These are phyloP conservation scores for Microsporum canis DNA, from an alignment of 2,329 filamentous ascomycete species.

Conservation along the genomic window DNA sequence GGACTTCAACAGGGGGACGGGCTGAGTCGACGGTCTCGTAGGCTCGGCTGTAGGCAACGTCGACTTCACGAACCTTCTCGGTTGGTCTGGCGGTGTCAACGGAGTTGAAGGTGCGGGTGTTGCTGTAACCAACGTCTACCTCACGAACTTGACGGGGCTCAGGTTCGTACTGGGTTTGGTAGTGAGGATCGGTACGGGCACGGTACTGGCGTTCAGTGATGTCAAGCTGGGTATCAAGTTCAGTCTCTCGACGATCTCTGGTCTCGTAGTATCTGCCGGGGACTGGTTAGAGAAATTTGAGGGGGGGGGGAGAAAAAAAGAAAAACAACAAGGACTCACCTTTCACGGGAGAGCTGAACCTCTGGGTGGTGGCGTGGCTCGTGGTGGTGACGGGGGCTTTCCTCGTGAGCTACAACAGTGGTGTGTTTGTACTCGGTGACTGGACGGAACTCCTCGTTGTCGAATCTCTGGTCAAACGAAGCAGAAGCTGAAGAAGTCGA, in stretches of 20 bases:
- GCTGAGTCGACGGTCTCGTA: slow-evolving; percentile 13
- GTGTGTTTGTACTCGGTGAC: slow-evolving; percentile 26
- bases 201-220: slow-evolving; percentile 52
- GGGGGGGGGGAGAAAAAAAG: slow-evolving; percentile 7
- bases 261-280: slow-evolving; percentile 14
- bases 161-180: slow-evolving; percentile 35
- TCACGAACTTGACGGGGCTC: slow-evolving; percentile 27
- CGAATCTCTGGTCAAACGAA: slow-evolving; percentile 8
- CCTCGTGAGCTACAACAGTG: slow-evolving; percentile 25
- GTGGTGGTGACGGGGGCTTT: slow-evolving; percentile 26
- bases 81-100: slow-evolving; percentile 7
- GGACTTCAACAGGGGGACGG: slow-evolving; percentile 10
- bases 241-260: slow-evolving; percentile 27
- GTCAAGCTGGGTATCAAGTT: slow-evolving; percentile 40
- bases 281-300: background rate
- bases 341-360: slow-evolving; percentile 41
- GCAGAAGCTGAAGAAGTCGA: slow-evolving; percentile 1
- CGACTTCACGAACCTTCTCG: slow-evolving; percentile 17
- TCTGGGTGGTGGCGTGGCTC: slow-evolving; percentile 30
- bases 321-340: slow-evolving; percentile 30
- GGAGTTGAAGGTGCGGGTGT: slow-evolving; percentile 15
- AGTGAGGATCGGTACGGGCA: slow-evolving; percentile 47
- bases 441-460: slow-evolving; percentile 1
- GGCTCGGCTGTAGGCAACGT: slow-evolving; percentile 20
- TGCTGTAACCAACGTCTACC: slow-evolving; percentile 20